A percentile compares a stretch with the other conserved stretches of the same genome.
Evolutionary conservation across 192 early-diverging fungal genomes (phyloP).

Genomic region (Podila horticola): DNA sequence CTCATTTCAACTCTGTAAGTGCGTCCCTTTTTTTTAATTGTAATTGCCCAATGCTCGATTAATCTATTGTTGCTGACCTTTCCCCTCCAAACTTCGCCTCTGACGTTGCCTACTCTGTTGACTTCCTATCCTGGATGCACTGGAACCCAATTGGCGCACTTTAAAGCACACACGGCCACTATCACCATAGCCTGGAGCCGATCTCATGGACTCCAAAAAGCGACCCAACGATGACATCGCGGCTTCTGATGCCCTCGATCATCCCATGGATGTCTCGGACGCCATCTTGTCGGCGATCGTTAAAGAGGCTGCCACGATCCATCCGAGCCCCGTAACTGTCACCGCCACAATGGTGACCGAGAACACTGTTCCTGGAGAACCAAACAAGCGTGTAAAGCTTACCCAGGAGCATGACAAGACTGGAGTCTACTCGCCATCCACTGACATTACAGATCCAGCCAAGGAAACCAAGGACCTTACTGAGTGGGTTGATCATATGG

Average conservation of each 20-base stretch:
- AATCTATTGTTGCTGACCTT: too few relatives aligned
- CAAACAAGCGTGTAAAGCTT: slow-evolving; percentile 37
- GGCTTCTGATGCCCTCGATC: too few relatives aligned
- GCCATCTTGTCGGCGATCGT: not conserved
- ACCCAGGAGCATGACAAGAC: slow-evolving; percentile 13
- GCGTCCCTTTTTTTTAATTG: too few relatives aligned
- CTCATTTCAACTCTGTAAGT: too few relatives aligned
- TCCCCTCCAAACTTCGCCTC: too few relatives aligned
- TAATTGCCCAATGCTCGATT: too few relatives aligned
- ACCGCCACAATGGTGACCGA: not conserved
- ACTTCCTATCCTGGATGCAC: not conserved
- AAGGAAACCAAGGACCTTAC: slow-evolving; percentile 23
- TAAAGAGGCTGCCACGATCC: not conserved
- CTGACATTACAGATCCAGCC: slow-evolving; percentile 27
- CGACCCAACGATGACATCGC: slow-evolving; percentile 29
- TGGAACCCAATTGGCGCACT: not conserved
- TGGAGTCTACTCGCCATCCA: slow-evolving; percentile 27
- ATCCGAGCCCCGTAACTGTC: not conserved
- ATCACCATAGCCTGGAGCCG: not conserved
- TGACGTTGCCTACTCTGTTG: too few relatives aligned
- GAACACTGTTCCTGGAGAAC: slow-evolving; percentile 1
- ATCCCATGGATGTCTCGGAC: not conserved
- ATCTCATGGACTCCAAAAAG: slow-evolving; percentile 48
- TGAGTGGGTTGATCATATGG: slow-evolving; percentile 25
- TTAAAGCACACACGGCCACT: too few relatives aligned